Evolutionary conservation across 2,329 filamentous ascomycete genomes (phyloP).

Genomic region (Colletotrichum musicola): DNA sequence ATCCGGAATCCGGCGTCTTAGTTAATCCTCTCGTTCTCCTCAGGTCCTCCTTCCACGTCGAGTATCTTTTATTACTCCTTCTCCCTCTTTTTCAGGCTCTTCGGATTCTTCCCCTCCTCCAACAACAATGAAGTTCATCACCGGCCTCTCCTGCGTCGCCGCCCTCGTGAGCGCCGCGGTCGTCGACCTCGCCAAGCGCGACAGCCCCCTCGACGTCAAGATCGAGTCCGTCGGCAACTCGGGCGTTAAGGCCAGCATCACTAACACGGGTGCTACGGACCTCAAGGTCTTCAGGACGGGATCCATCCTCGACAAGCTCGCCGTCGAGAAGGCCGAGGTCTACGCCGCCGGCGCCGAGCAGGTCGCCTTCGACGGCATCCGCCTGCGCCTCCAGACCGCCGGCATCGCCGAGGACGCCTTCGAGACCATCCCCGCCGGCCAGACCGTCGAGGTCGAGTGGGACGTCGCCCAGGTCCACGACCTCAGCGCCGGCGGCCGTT

Average conservation of each 20-base stretch:
- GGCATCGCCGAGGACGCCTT: constrained; percentile 63
- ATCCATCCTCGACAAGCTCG: constrained; percentile 64
- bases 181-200: constrained; percentile 50
- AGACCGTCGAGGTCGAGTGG: constrained; percentile 65
- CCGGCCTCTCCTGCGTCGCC: constrained; percentile 50
- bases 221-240: constrained; percentile 64
- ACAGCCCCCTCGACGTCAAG: constrained; percentile 58
- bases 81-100: not conserved
- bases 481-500: constrained; percentile 63
- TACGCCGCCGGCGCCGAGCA: constrained; percentile 60
- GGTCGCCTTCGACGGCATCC: constrained; percentile 66
- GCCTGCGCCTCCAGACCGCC: constrained; percentile 60
- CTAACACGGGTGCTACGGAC: constrained; percentile 62
- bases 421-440: constrained; percentile 59
- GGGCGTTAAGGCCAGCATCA: constrained; percentile 65
- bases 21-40: not conserved
- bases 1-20: no score
- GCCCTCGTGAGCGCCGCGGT: constrained; percentile 52
- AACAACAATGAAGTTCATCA: constrained; percentile 55
- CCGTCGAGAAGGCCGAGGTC: constrained; percentile 66
- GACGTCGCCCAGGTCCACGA: constrained; percentile 69
- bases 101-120: not conserved
- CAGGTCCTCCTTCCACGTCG: not conserved
- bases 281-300: constrained; percentile 67
- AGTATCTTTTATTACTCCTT: not conserved